These are phyloP conservation scores for Hortiboletus campestris DNA, from an alignment of 768 basidiomycete genomes.

Conservation along the genomic window DNA sequence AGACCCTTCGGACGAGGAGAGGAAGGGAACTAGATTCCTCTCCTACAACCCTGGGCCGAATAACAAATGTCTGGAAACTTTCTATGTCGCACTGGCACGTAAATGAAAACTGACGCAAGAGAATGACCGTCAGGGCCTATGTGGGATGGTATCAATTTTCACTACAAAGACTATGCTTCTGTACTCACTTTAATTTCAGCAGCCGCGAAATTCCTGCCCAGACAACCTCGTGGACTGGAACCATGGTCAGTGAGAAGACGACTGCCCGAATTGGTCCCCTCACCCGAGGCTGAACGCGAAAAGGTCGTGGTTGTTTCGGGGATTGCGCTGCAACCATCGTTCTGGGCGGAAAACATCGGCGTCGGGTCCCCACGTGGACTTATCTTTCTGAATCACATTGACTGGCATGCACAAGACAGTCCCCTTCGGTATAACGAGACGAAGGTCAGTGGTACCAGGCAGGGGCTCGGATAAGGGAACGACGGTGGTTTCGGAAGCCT, in stretches of 20 bases:
- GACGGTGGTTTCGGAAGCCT: conserved; percentile 51
- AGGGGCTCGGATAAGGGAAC: conserved; percentile 57
- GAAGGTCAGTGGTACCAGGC: conserved; percentile 40
- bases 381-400: conserved; percentile 56
- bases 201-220: conserved; percentile 57
- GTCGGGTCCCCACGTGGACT: conserved; percentile 58
- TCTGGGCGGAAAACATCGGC: conserved; percentile 56
- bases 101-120: conserved; percentile 56
- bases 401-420: conserved; percentile 54
- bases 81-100: conserved; percentile 52
- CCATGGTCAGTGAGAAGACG: conserved; percentile 10
- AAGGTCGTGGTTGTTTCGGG: conserved; percentile 41
- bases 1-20: conserved; percentile 40
- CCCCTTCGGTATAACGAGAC: conserved; percentile 54
- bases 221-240: conserved; percentile 55
- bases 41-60: conserved; percentile 56
- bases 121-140: conserved; percentile 44
- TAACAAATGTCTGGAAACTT: conserved; percentile 63
- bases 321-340: conserved; percentile 54
- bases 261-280: conserved; percentile 12
- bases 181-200: conserved; percentile 56
- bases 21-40: conserved; percentile 56
- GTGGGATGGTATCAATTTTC: neutral
- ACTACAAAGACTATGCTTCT: conserved; percentile 20
- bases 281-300: conserved; percentile 62